Evolutionary conservation across 1,284 basidiomycete species (phyloP), one percentile per base, ranked within the genome.

Genomic region (Ustilago crameri): DNA sequence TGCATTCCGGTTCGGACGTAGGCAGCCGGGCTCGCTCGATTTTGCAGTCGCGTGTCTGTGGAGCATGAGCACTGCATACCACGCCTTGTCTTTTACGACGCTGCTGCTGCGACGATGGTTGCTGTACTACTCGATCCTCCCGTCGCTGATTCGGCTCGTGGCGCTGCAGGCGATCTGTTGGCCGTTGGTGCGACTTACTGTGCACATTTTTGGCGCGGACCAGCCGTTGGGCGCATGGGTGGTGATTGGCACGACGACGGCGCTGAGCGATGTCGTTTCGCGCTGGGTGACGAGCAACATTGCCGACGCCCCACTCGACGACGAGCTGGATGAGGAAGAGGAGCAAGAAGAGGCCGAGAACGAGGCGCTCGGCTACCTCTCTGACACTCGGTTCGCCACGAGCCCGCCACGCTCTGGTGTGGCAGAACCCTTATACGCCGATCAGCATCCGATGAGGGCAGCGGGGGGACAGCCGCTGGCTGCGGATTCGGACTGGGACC

Each of bases 91-190:
- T 38, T 86, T 93, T 9, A 91, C 92, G 5, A 91, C 91, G 0
- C 91, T 92, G 20, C 88, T 93, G 1, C 85, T 93, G 37, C 88
- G 88, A 18, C 88, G 92, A 42, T 93, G 92, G 92, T 87, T 88
- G 37, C 86, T 90, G 0, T 93, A 93, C 84, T 93, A 93, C 76
- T 87, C 90, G 0, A 90, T 91, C 1, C 84, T 91, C 24, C 87
- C 92, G 2, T 91, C 92, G 3, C 87, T 93, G 52, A 91, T 93
- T 75, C 89, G 92, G 10, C 88, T 93, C 3, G 87, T 93, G 45
- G 91, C 90, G 0, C 85, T 93, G 1, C 92, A 93, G 83, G 90
- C 91, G 9, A 92, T 93, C 62, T 85, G 91, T 82, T 93, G 92
- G 92, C 91, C 91, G 2, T 90, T 91, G 9, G 93, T 92, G 8